phyloP scores from a whole-genome alignment of 768 basidiomycete species.

The Pleurotus cornucopiae region DNA sequence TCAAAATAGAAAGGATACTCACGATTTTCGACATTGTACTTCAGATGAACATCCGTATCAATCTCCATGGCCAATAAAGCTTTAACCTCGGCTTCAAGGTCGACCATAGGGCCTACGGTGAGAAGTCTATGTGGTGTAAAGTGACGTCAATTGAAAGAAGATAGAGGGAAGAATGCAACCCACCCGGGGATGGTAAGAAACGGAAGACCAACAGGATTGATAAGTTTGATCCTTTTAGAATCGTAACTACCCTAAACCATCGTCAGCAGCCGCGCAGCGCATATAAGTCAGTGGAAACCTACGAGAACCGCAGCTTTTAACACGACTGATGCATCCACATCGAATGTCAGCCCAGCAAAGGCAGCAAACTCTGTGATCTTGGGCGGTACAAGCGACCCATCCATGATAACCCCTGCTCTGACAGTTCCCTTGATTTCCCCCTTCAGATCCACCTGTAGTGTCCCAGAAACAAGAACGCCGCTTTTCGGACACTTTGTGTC shows the following conservation, averaged over 20 bases:
- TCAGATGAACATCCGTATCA: slow-evolving; percentile 25
- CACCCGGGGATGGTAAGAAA: slow-evolving; percentile 26
- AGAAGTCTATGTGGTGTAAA: slow-evolving; percentile 23
- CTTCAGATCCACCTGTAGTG: slow-evolving; percentile 8
- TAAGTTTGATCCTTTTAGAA: slow-evolving; percentile 23
- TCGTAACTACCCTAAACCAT: slow-evolving; percentile 20
- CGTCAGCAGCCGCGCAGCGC: neutral
- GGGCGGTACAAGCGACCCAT: slow-evolving; percentile 24
- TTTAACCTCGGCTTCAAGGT: slow-evolving; percentile 22
- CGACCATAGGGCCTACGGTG: slow-evolving; percentile 35
- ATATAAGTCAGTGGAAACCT: neutral
- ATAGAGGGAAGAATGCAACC: neutral
- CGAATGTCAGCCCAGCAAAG: slow-evolving; percentile 20
- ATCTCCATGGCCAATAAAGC: slow-evolving; percentile 27
- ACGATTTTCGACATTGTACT: slow-evolving; percentile 17
- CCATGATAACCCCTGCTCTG: slow-evolving; percentile 24
- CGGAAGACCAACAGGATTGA: slow-evolving; percentile 26
- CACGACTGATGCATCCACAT: slow-evolving; percentile 16
- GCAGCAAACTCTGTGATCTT: slow-evolving; percentile 21
- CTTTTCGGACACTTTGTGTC: slow-evolving; percentile 9
- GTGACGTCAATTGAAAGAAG: neutral
- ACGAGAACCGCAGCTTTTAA: slow-evolving; percentile 14
- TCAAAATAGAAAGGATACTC: neutral
- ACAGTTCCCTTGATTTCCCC: slow-evolving; percentile 12
- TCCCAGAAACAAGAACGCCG: neutral